These are phyloP conservation scores for Agastache rugosa DNA, from an alignment of 257 asterid species.

Conservation along the genomic window DNA sequence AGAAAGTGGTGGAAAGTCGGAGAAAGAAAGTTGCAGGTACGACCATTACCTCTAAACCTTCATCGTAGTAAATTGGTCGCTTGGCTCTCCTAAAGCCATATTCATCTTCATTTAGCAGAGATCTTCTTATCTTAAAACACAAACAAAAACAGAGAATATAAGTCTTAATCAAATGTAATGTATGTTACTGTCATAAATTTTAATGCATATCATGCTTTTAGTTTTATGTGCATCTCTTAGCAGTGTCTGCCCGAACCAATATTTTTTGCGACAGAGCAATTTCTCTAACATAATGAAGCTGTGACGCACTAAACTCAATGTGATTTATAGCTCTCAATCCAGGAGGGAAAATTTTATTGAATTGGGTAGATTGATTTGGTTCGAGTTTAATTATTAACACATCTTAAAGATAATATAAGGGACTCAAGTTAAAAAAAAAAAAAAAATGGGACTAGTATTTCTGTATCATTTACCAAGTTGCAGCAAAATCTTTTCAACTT, in stretches of 20 bases:
- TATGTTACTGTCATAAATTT: not conserved
- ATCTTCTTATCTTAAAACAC: slow-evolving; percentile 66
- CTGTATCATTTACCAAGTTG: not conserved
- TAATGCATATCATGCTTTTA: slow-evolving; percentile 5
- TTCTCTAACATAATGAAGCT: not conserved
- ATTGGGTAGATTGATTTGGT: not conserved
- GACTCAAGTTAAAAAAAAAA: too few relatives aligned
- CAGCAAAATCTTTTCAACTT: not conserved
- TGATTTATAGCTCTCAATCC: not conserved
- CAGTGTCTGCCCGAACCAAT: not conserved
- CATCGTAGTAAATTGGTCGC: slow-evolving; percentile 80
- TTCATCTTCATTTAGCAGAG: slow-evolving; percentile 83
- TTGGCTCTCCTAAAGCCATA: slow-evolving; percentile 75
- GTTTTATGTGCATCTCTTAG: not conserved
- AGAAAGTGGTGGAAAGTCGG: slow-evolving; percentile 19
- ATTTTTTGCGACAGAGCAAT: not conserved
- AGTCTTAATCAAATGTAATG: not conserved
- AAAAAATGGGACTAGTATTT: not conserved
- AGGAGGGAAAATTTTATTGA: not conserved
- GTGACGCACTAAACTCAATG: not conserved
- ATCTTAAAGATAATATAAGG: not conserved
- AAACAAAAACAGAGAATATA: slow-evolving; percentile 13
- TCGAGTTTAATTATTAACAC: not conserved
- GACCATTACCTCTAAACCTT: slow-evolving; percentile 72
- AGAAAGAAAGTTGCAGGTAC: slow-evolving; percentile 21